These are phyloP conservation scores for Flaveria trinervia DNA, from an alignment of 129 eudicot genomes.

Conservation along the genomic window DNA sequence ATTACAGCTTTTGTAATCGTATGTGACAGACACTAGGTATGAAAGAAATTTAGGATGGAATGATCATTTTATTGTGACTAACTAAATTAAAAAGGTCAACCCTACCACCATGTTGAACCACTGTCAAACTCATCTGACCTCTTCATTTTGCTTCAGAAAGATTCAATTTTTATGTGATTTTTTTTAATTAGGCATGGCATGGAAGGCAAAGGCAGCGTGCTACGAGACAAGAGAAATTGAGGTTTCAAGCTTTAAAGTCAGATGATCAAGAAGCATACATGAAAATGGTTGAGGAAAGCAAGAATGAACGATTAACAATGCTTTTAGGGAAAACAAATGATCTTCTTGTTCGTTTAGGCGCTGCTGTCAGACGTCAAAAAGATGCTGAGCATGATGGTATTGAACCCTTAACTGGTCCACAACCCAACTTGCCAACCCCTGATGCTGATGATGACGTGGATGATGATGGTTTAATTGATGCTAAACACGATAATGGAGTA, in stretches of 20 bases:
- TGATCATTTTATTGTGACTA: too few species aligned
- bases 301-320: constrained; percentile 92
- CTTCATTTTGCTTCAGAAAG: neutral
- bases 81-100: too few species aligned
- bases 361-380: constrained; percentile 98
- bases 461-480: constrained; percentile 48
- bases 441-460: constrained; percentile 51
- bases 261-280: constrained; percentile 99
- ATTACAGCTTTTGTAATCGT: neutral
- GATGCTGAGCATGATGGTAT: constrained; percentile 84
- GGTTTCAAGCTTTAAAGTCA: constrained; percentile 92
- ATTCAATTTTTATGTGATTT: constrained; percentile 4
- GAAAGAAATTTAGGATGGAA: too few species aligned
- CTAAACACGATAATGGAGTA: constrained; percentile 39
- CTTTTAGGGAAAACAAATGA: constrained; percentile 96
- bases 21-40: neutral
- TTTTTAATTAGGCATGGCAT: constrained; percentile 81
- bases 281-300: constrained; percentile 99
- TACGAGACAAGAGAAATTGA: constrained; percentile 83
- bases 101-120: neutral
- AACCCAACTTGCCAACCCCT: constrained; percentile 44
- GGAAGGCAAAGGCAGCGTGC: constrained; percentile 99
- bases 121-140: neutral
- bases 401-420: constrained; percentile 72
- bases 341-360: constrained; percentile 92